Evolutionary conservation across 2,329 filamentous ascomycete species (phyloP).

Genomic region (Aschersonia sp.): DNA sequence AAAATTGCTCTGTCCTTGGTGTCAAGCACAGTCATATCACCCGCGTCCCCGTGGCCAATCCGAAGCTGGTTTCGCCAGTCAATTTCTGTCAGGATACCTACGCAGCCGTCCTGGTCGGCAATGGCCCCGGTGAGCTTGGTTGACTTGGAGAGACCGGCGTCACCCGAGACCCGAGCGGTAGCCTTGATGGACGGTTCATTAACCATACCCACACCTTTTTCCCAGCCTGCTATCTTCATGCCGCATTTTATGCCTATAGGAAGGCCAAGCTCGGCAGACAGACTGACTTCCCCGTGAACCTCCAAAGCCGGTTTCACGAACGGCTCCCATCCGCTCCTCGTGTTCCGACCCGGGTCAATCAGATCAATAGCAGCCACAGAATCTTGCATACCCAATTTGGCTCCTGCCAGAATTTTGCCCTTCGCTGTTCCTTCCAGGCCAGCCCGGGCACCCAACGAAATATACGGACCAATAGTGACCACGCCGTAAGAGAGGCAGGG

Average conservation of each 20-base stretch:
- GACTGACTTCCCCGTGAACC: conserved; percentile 11
- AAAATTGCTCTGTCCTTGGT: conserved; percentile 8
- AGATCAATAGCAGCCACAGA: conserved; percentile 9
- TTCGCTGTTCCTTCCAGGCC: conserved; percentile 9
- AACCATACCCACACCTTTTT: conserved; percentile 9
- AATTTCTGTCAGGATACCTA: conserved; percentile 12
- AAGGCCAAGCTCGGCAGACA: conserved; percentile 13
- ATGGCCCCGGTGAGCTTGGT: conserved; percentile 8
- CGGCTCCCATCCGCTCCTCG: conserved; percentile 10
- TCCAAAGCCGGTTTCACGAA: conserved; percentile 15
- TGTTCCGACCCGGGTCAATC: conserved; percentile 8
- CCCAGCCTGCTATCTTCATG: conserved; percentile 9
- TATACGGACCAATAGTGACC: conserved; percentile 11
- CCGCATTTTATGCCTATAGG: conserved; percentile 13
- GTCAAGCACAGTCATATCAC: conserved; percentile 8
- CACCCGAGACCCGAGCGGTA: conserved; percentile 7
- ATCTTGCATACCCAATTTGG: conserved; percentile 10
- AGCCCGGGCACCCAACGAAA: conserved; percentile 10
- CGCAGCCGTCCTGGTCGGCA: conserved; percentile 9
- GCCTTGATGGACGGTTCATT: conserved; percentile 15
- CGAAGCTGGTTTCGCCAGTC: conserved; percentile 14
- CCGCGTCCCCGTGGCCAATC: conserved; percentile 7
- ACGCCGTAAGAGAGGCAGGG: conserved; percentile 12
- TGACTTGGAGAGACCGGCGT: conserved; percentile 3
- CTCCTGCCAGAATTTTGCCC: conserved; percentile 14